Conservation (phyloP, 371 early-diverging fungal genomes). For the Phascolomyces articulosus region DNA sequence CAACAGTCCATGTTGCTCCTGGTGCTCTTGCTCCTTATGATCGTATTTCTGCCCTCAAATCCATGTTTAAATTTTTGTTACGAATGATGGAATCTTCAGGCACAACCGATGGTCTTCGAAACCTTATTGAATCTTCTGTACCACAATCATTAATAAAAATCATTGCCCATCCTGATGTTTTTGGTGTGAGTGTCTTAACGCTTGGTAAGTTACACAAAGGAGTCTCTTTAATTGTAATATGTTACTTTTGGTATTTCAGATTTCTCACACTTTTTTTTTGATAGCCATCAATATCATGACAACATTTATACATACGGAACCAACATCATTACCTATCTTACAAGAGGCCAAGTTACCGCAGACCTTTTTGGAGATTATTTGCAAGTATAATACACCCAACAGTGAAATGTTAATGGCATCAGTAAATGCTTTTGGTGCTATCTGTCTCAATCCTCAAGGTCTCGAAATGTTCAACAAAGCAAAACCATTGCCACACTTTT, state of each 20-base stretch:
- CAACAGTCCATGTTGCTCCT: conserved; percentile 5
- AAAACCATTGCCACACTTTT: conserved; percentile 74
- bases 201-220: conserved; percentile 59
- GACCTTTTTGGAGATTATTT: conserved; percentile 73
- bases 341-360: conserved; percentile 91
- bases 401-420: conserved; percentile 80
- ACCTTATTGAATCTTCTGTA: conserved; percentile 90
- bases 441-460: conserved; percentile 89
- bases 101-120: conserved; percentile 88
- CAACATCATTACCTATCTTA: conserved; percentile 87
- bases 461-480: conserved; percentile 79
- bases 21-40: conserved; percentile 51
- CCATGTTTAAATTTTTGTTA: conserved; percentile 88
- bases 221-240: too few relatives aligned
- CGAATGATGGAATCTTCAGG: conserved; percentile 94
- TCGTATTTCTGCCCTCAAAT: conserved; percentile 71
- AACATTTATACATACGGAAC: conserved; percentile 96
- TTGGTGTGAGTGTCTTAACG: conserved; percentile 77
- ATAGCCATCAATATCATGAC: conserved; percentile 89
- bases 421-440: conserved; percentile 94
- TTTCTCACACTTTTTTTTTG: conserved; percentile 7
- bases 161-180: conserved; percentile 71
- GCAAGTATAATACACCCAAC: conserved; percentile 67
- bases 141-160: conserved; percentile 76
- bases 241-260: too few relatives aligned